Percentiles rank a stretch among this genome's conserved stretches.
These are phyloP conservation scores for Lactifluus echinatus DNA, from an alignment of 768 basidiomycete species.

Conservation along the genomic window DNA sequence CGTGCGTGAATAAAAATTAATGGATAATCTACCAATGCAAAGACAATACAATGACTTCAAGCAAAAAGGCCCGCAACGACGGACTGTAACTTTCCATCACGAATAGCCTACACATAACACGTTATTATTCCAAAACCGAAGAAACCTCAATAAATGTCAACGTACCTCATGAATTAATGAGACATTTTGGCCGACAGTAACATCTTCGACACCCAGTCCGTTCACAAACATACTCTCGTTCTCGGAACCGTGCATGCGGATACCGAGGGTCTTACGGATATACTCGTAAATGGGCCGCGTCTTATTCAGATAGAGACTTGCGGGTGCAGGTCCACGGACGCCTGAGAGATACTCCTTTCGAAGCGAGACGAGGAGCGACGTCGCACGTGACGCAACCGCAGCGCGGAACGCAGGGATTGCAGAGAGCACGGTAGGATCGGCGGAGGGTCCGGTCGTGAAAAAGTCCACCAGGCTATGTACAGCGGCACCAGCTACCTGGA, in stretches of 20 bases:
- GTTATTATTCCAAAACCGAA: background rate
- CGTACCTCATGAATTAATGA: constrained; percentile 66
- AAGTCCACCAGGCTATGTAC: constrained; percentile 58
- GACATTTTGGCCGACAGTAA: constrained; percentile 61
- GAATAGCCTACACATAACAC: constrained; percentile 36
- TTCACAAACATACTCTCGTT: constrained; percentile 54
- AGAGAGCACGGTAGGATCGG: constrained; percentile 21
- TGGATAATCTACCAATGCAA: background rate
- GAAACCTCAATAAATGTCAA: background rate
- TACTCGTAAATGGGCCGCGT: constrained; percentile 72
- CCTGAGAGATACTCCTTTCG: constrained; percentile 52
- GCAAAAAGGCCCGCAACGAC: constrained; percentile 48
- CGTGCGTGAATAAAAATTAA: background rate
- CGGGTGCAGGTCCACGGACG: constrained; percentile 53
- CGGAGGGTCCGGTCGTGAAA: constrained; percentile 27
- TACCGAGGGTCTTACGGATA: constrained; percentile 60
- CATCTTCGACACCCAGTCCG: constrained; percentile 59
- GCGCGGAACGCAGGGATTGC: constrained; percentile 47
- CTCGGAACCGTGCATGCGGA: constrained; percentile 72
- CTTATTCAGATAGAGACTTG: constrained; percentile 54
- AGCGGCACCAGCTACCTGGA: constrained; percentile 54
- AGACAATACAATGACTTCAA: background rate
- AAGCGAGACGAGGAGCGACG: constrained; percentile 39
- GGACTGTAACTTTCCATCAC: constrained; percentile 58
- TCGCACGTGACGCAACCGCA: constrained; percentile 40